A percentile compares a stretch with the other conserved stretches of the same genome.
Conservation (phyloP, 805 yeast genomes). For the Ogataea ganodermae region DNA sequence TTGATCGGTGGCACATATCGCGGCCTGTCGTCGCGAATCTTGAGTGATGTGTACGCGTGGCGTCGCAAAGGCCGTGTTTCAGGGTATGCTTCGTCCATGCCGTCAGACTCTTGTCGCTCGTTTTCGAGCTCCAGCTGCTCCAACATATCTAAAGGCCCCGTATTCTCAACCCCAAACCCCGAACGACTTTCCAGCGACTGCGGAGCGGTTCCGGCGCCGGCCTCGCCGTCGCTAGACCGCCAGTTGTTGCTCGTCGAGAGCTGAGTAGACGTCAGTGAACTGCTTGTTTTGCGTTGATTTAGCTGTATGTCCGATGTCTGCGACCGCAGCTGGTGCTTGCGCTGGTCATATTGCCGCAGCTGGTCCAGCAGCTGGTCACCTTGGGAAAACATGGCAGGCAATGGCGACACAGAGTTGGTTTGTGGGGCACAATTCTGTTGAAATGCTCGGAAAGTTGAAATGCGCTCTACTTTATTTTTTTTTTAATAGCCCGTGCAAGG, state of each 20-base stretch:
- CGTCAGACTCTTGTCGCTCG: background rate
- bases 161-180: background rate
- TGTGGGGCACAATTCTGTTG: too few species aligned
- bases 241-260: slow-evolving; percentile 3
- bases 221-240: background rate
- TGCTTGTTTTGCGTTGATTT: slow-evolving; percentile 11
- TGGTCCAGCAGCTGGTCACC: slow-evolving; percentile 38
- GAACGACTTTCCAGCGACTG: background rate
- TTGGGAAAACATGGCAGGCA: slow-evolving; percentile 31
- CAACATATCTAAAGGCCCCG: background rate
- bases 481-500: slow-evolving; percentile 6
- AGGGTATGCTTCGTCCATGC: background rate
- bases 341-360: slow-evolving; percentile 35
- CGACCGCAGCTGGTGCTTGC: slow-evolving; percentile 27
- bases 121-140: background rate
- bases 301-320: slow-evolving; percentile 17
- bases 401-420: background rate
- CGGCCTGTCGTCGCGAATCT: slow-evolving; percentile 34
- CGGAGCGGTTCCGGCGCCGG: background rate
- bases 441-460: too few species aligned
- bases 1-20: slow-evolving; percentile 85
- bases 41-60: slow-evolving; percentile 35
- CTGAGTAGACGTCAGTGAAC: slow-evolving; percentile 2
- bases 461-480: too few species aligned
- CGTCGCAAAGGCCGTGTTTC: background rate